Percentiles rank a stretch among this genome's conserved stretches.
Conservation (phyloP, 2,329 filamentous ascomycete species). For the Aspergillus candidus region DNA sequence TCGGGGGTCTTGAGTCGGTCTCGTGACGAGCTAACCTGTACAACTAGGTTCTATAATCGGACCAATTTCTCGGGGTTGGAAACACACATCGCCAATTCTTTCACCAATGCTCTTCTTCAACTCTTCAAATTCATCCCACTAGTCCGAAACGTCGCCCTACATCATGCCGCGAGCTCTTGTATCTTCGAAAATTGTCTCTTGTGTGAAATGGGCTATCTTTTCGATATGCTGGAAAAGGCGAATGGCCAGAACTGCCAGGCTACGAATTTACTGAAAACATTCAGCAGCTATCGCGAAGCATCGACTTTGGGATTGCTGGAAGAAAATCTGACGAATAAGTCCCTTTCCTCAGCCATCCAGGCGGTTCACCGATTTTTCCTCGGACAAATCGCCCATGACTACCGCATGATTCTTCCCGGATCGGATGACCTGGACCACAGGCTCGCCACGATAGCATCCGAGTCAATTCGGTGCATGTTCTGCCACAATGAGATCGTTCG, state of each 20-base stretch:
- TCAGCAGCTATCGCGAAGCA: constrained; percentile 76
- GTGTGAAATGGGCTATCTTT: constrained; percentile 90
- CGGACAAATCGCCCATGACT: constrained; percentile 72
- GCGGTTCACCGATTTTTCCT: constrained; percentile 78
- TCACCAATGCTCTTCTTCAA: constrained; percentile 87
- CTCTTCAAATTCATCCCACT: constrained; percentile 85
- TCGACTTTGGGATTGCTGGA: constrained; percentile 75
- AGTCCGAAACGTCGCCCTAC: constrained; percentile 78
- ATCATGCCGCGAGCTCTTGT: constrained; percentile 82
- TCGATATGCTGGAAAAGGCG: constrained; percentile 97
- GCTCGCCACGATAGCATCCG: constrained; percentile 38
- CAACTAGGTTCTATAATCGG: constrained; percentile 79
- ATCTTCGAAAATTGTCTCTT: constrained; percentile 76
- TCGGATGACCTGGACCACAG: constrained; percentile 66
- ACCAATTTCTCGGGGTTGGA: constrained; percentile 87
- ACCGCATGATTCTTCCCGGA: constrained; percentile 58
- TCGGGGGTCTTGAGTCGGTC: constrained; percentile 9
- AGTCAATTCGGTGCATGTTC: constrained; percentile 70
- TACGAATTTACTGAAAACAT: constrained; percentile 85
- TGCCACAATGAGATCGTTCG: constrained; percentile 82
- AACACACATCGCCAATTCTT: constrained; percentile 94
- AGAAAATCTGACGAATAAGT: constrained; percentile 67
- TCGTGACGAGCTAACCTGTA: not conserved
- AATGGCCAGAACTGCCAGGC: constrained; percentile 91
- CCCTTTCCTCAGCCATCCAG: constrained; percentile 77